phyloP scores from a whole-genome alignment of 1,284 basidiomycete genomes.

The Irpex rosettiformis region DNA sequence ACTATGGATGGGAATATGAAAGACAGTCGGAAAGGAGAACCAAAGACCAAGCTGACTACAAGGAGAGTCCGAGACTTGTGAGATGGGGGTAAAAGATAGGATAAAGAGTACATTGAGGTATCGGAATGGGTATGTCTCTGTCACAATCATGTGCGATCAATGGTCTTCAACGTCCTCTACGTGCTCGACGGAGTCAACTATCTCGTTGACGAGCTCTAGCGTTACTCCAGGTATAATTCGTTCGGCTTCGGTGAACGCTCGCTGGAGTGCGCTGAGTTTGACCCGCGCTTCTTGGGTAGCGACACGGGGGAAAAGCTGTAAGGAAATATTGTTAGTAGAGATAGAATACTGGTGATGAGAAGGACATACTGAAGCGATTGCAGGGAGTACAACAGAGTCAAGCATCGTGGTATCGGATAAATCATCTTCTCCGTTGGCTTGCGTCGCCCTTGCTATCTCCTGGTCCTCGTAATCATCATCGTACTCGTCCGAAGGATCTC shows the following conservation, averaged over 20 bases:
- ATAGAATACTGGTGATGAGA: neutral
- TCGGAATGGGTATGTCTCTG: slow-evolving; percentile 4
- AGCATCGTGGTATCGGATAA: slow-evolving; percentile 86
- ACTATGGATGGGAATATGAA: too few species aligned
- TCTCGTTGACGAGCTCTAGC: slow-evolving; percentile 79
- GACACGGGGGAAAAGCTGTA: slow-evolving; percentile 83
- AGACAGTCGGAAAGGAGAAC: too few species aligned
- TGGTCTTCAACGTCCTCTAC: slow-evolving; percentile 55
- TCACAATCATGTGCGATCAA: neutral
- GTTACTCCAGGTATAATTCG: slow-evolving; percentile 83
- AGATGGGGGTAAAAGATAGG: slow-evolving; percentile 7
- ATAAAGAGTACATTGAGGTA: slow-evolving; percentile 4
- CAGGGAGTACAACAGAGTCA: slow-evolving; percentile 91
- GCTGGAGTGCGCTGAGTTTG: slow-evolving; percentile 78
- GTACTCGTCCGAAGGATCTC: slow-evolving; percentile 58
- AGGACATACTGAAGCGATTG: slow-evolving; percentile 75
- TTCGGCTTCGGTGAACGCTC: slow-evolving; percentile 91
- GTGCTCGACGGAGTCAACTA: slow-evolving; percentile 88
- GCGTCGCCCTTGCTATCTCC: slow-evolving; percentile 35
- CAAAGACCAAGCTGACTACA: neutral
- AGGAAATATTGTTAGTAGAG: slow-evolving; percentile 14
- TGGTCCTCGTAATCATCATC: slow-evolving; percentile 64
- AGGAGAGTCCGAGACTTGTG: slow-evolving; percentile 13
- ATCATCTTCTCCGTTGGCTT: slow-evolving; percentile 45
- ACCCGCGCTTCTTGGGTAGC: slow-evolving; percentile 84